Conservation (phyloP, 768 basidiomycete genomes). For the Mycena metata region DNA sequence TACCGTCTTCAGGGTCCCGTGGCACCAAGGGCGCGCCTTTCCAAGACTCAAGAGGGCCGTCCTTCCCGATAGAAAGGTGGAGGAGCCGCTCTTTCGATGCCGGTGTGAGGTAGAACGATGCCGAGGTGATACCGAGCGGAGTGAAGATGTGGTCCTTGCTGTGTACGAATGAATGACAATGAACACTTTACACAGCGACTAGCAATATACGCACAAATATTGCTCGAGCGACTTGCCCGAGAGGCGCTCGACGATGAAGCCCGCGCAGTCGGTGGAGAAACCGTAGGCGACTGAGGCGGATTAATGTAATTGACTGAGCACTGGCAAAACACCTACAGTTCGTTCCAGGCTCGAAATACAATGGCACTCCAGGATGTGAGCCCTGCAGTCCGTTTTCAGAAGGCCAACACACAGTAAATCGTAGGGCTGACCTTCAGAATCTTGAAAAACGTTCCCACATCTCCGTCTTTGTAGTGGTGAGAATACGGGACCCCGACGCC, state of each 20-base stretch:
- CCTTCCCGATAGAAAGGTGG: constrained; percentile 34
- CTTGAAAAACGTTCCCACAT: constrained; percentile 41
- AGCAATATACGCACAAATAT: constrained; percentile 43
- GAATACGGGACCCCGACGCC: constrained; percentile 31
- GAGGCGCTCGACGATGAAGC: constrained; percentile 48
- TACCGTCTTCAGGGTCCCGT: constrained; percentile 39
- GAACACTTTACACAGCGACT: neutral
- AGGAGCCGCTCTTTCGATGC: constrained; percentile 31
- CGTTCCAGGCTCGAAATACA: constrained; percentile 47
- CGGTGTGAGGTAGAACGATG: constrained; percentile 40
- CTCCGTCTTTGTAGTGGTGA: constrained; percentile 43
- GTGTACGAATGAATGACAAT: too few relatives aligned
- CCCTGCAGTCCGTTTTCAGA: constrained; percentile 31
- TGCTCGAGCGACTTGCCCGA: constrained; percentile 45
- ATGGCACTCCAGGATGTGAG: constrained; percentile 41
- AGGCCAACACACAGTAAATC: too few relatives aligned
- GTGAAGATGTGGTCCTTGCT: constrained; percentile 38
- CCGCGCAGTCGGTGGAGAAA: constrained; percentile 40
- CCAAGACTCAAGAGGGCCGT: constrained; percentile 32
- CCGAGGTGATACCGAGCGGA: constrained; percentile 39
- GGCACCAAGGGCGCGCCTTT: constrained; percentile 21
- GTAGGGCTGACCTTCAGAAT: constrained; percentile 39
- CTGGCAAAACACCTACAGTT: neutral
- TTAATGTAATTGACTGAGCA: too few relatives aligned
- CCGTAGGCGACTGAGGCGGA: constrained; percentile 38